Base-by-base conservation (phyloP, 257 asterid species). In the Cinchona pubescens region DNA sequence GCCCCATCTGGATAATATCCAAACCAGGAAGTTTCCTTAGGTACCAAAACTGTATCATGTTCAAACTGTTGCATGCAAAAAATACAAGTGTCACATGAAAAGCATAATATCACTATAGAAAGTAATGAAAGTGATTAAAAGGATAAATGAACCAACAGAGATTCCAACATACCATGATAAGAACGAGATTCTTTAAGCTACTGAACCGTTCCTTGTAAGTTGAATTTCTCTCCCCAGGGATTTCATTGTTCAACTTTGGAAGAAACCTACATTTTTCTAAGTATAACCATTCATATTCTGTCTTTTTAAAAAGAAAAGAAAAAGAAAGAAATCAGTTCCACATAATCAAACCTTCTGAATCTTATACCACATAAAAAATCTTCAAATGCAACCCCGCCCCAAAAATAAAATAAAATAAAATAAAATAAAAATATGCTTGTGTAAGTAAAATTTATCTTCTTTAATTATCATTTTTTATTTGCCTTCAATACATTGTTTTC, bases 1-100 rank as follows among this genome's bases (percentile, higher is more conserved):
- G 85, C 89, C 49, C 98, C 98, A 79, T 92, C 94, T 18, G 97
- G 95, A 82, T 94, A 94, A 81, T 89, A 94, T 74, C 97, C 98
- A 72, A 94, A 94, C 98, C 97, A 94, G 45, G 98, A 48, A 27
- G 98, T 94, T 86, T 94, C 97, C 83, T 90, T 92, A 18, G 98
- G 97, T 82, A 94, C 90, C 85, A 94, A 68, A 46, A 94, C 96
- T 25, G 98, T 90, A 63, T 94, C 98, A 76, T 90, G 91, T 63
- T 94, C 97, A 82, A 94, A 94, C 98, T 93, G 93, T 76, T 43
- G 40, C 59, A 30, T 5, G 34, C 29, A 45, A 1, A 64, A 7
- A 67, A 19, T 23, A 18, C 12, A 25, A 53, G n/a, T 29, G 16
- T 40, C 42, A 76, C 30, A 30, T 18, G 42, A 35, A 56, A 45